Conservation (phyloP, 768 basidiomycete genomes). For the Boletus sensibilis region DNA sequence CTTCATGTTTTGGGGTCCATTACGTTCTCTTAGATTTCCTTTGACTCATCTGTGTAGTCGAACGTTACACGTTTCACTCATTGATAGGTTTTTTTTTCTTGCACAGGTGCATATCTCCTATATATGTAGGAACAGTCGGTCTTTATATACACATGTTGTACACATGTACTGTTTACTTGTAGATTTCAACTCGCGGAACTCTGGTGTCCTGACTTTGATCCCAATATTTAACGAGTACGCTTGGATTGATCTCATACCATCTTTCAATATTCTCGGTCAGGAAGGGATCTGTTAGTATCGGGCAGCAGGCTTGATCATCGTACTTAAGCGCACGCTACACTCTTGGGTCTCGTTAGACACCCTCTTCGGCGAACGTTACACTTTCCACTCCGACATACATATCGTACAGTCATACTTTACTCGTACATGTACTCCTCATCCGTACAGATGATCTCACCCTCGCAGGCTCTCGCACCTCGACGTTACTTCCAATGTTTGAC, state of each 20-base stretch:
- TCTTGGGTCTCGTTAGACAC: neutral
- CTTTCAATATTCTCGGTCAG: neutral
- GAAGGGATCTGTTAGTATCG: too few relatives aligned
- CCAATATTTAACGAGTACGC: neutral
- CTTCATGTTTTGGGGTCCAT: neutral
- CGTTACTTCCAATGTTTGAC: conserved; percentile 56
- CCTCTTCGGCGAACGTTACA: neutral
- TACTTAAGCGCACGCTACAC: neutral
- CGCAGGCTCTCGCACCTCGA: neutral
- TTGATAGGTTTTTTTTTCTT: neutral
- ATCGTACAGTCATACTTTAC: neutral
- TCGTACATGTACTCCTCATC: neutral
- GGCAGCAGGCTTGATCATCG: neutral
- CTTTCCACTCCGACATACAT: neutral
- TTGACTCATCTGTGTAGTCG: neutral
- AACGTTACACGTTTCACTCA: conserved; percentile 1
- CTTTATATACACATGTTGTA: conserved; percentile 12
- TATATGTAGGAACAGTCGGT: conserved; percentile 5
- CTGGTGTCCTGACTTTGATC: neutral
- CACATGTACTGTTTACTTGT: conserved; percentile 18
- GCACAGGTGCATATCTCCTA: conserved; percentile 10
- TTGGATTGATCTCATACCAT: neutral
- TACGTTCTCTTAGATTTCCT: neutral
- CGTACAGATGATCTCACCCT: too few relatives aligned
- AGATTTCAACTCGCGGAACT: conserved; percentile 12